These are phyloP conservation scores for Prunella vulgaris DNA, from an alignment of 257 asterid species.

Conservation along the genomic window DNA sequence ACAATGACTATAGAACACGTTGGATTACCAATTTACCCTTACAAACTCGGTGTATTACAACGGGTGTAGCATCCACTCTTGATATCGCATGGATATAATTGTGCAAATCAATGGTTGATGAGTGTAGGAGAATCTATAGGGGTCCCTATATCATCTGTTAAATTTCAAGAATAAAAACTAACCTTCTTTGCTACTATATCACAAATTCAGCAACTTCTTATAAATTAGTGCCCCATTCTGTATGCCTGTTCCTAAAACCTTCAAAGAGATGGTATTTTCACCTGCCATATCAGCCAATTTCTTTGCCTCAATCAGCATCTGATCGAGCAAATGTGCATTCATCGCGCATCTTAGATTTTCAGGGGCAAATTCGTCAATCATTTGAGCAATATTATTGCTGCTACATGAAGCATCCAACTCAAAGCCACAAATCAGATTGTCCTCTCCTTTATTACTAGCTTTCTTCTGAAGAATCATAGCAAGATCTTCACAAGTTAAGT, in stretches of 20 bases:
- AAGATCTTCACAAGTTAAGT: constrained; percentile 45
- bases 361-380: constrained; percentile 25
- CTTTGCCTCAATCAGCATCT: constrained; percentile 44
- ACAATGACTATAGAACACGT: neutral
- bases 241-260: constrained; percentile 31
- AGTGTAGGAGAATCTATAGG: neutral
- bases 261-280: constrained; percentile 29
- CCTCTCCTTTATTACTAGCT: constrained; percentile 27
- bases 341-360: constrained; percentile 25
- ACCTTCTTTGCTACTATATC: constrained; percentile 15
- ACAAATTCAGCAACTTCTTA: constrained; percentile 31
- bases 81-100: neutral
- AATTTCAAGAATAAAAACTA: neutral
- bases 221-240: constrained; percentile 34
- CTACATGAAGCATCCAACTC: constrained; percentile 42
- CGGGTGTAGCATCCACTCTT: neutral
- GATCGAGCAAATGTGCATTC: constrained; percentile 50
- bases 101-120: neutral
- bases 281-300: constrained; percentile 21
- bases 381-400: constrained; percentile 6
- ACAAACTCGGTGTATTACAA: neutral
- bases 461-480: constrained; percentile 37
- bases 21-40: neutral
- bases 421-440: constrained; percentile 23
- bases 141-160: neutral